Conservation (phyloP, 371 early-diverging fungal genomes). For the Vairimorpha necatrix region DNA sequence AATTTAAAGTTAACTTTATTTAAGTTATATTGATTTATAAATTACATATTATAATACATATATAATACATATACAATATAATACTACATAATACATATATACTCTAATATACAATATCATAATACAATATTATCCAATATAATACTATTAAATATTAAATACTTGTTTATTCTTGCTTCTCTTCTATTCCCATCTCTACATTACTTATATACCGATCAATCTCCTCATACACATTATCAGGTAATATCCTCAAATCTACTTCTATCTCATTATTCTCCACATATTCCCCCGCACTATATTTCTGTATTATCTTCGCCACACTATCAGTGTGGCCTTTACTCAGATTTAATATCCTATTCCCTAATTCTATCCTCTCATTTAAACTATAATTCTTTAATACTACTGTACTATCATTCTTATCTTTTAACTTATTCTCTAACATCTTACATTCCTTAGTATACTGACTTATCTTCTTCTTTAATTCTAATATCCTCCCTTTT, state of each 20-base stretch:
- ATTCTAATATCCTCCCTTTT: slow-evolving; percentile 45
- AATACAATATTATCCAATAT: too few species aligned
- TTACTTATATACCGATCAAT: slow-evolving; percentile 42
- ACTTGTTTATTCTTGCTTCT: background rate
- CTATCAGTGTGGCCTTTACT: slow-evolving; percentile 34
- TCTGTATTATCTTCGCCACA: slow-evolving; percentile 49
- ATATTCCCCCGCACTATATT: slow-evolving; percentile 36
- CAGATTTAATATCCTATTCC: slow-evolving; percentile 39
- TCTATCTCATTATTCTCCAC: slow-evolving; percentile 58
- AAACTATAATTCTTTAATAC: slow-evolving; percentile 31
- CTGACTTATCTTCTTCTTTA: slow-evolving; percentile 56
- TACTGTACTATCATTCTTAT: slow-evolving; percentile 1
- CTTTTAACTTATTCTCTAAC: slow-evolving; percentile 48
- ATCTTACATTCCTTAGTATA: slow-evolving; percentile 52
- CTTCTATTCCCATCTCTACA: slow-evolving; percentile 14
- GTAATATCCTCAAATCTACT: slow-evolving; percentile 51
- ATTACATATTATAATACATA: too few species aligned
- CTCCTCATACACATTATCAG: slow-evolving; percentile 54
- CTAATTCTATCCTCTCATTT: slow-evolving; percentile 45
- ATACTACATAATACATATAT: too few species aligned
- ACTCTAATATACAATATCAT: too few species aligned
- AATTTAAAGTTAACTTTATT: too few species aligned
- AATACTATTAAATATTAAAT: too few species aligned
- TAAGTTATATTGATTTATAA: too few species aligned
- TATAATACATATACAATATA: too few species aligned